Conservation (phyloP, 1,284 basidiomycete species). For the Agaricales sp. region DNA sequence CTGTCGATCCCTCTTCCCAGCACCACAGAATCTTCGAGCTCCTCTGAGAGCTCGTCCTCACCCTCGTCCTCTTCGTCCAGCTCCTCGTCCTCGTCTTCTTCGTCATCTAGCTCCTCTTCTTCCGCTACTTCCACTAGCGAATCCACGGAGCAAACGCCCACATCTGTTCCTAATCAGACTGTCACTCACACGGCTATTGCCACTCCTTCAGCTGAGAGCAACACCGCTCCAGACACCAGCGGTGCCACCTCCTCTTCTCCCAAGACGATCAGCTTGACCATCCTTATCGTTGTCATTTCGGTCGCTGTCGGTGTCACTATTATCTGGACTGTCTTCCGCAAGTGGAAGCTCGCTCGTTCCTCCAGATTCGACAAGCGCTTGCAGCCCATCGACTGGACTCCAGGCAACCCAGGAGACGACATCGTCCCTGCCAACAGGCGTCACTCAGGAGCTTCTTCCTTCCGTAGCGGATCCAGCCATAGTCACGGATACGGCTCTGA, state of each 20-base stretch:
- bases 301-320: constrained; percentile 59
- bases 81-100: constrained; percentile 14
- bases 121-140: constrained; percentile 11
- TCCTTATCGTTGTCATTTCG: constrained; percentile 62
- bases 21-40: too few species aligned
- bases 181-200: constrained; percentile 14
- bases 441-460: constrained; percentile 53
- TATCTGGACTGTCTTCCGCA: constrained; percentile 83
- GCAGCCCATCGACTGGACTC: constrained; percentile 77
- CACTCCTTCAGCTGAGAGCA: constrained; percentile 23
- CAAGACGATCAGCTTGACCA: constrained; percentile 32
- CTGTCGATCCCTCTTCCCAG: too few species aligned
- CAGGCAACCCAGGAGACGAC: constrained; percentile 36
- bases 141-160: constrained; percentile 3
- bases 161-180: constrained; percentile 9
- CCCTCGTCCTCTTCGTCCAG: constrained; percentile 16
- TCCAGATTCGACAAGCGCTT: constrained; percentile 75
- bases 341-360: constrained; percentile 81
- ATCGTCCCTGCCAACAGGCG: constrained; percentile 40
- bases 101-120: constrained; percentile 11
- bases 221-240: too few species aligned
- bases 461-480: constrained; percentile 26
- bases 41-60: constrained; percentile 3
- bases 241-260: constrained; percentile 42
- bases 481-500: constrained; percentile 17